These are phyloP conservation scores for Strobilomyces dryophilus DNA, from an alignment of 768 basidiomycete genomes.

Conservation along the genomic window DNA sequence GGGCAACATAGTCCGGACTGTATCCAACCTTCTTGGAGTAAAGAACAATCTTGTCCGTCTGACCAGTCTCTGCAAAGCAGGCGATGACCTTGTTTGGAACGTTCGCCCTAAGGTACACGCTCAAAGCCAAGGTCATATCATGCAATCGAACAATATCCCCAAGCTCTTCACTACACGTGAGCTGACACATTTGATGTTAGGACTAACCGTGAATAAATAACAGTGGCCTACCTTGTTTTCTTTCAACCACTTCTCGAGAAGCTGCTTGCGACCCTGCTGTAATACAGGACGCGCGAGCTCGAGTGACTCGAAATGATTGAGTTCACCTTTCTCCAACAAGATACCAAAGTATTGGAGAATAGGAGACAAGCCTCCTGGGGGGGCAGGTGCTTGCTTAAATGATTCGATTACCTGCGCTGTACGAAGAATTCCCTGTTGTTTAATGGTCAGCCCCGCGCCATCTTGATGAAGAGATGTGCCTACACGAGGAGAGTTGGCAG, in stretches of 20 bases:
- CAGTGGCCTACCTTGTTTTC: conserved; percentile 80
- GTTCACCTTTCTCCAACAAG: conserved; percentile 95
- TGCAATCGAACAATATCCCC: conserved; percentile 93
- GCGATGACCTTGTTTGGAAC: conserved; percentile 98
- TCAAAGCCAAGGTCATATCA: conserved; percentile 96
- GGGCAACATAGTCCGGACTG: conserved; percentile 84
- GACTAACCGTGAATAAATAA: conserved; percentile 3
- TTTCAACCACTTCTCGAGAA: conserved; percentile 98
- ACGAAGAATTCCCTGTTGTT: conserved; percentile 83
- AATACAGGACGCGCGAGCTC: conserved; percentile 96
- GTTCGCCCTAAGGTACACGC: conserved; percentile 96
- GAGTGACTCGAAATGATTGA: conserved; percentile 93
- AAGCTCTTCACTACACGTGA: conserved; percentile 97
- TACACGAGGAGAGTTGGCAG: conserved; percentile 93
- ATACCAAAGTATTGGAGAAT: conserved; percentile 99
- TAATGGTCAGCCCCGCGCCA: conserved; percentile 3
- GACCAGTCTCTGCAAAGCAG: conserved; percentile 98
- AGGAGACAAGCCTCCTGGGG: conserved; percentile 86
- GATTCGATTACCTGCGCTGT: conserved; percentile 95
- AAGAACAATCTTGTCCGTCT: conserved; percentile 95
- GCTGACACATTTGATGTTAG: conserved; percentile 42
- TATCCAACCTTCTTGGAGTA: conserved; percentile 98
- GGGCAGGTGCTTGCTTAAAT: conserved; percentile 93
- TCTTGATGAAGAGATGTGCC: conserved; percentile 18
- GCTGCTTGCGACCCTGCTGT: conserved; percentile 92